phyloP scores from a whole-genome alignment of 495 filamentous ascomycete species.

The Penicillium bialowiezense region DNA sequence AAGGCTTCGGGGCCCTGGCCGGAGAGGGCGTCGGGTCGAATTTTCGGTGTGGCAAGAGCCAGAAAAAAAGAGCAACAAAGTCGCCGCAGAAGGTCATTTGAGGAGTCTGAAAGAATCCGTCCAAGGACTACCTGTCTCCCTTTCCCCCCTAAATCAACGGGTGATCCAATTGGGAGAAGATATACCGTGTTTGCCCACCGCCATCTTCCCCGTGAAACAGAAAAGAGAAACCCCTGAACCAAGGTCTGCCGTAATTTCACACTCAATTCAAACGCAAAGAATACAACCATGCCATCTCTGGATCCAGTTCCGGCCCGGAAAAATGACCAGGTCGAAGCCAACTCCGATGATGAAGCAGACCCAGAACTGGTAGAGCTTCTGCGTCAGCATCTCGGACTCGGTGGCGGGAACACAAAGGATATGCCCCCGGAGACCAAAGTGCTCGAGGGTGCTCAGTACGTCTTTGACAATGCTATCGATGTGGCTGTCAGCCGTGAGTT shows the following conservation, averaged over 20 bases:
- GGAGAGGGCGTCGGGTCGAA: conserved; percentile 14
- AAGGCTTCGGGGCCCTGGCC: conserved; percentile 10
- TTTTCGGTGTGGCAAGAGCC: conserved; percentile 22
- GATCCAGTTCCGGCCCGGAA: conserved; percentile 14
- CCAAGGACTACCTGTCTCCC: too few species aligned
- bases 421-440: conserved; percentile 69
- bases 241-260: background rate
- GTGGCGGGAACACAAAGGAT: conserved; percentile 50
- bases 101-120: too few species aligned
- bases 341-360: conserved; percentile 84
- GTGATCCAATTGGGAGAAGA: background rate
- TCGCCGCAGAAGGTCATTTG: background rate
- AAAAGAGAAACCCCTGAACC: conserved; percentile 4
- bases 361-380: conserved; percentile 84
- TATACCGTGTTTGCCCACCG: conserved; percentile 1
- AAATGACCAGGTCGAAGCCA: conserved; percentile 15
- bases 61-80: background rate
- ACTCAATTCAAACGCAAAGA: background rate
- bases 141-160: too few species aligned
- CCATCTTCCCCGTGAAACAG: background rate
- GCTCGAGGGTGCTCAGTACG: conserved; percentile 74
- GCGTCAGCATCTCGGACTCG: conserved; percentile 69
- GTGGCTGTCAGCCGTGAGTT: conserved; percentile 77
- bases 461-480: conserved; percentile 92
- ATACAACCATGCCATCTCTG: conserved; percentile 22